A percentile compares a stretch with the other conserved stretches of the same genome.
These are phyloP conservation scores for Backusella macrospora DNA, from an alignment of 192 early-diverging fungal genomes.

Conservation along the genomic window DNA sequence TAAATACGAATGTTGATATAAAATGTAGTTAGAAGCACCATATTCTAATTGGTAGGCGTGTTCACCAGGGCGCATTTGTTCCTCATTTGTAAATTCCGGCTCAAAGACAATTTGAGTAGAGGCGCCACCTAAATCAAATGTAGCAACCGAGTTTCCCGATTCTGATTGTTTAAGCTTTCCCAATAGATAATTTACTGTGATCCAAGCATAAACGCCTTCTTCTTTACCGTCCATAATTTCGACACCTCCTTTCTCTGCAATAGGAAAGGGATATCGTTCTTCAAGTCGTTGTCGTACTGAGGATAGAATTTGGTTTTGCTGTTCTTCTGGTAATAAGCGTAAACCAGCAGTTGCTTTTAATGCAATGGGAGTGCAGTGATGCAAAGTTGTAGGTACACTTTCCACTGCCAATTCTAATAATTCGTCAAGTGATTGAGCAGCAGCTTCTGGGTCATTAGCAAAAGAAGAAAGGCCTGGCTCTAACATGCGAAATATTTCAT, in stretches of 20 bases:
- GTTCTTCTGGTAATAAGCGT: constrained; percentile 70
- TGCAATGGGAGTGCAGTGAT: constrained; percentile 84
- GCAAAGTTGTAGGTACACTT: constrained; percentile 60
- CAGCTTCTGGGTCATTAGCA: constrained; percentile 67
- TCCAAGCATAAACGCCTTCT: constrained; percentile 99
- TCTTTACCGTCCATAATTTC: constrained; percentile 95
- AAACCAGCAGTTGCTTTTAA: constrained; percentile 97
- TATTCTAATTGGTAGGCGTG: constrained; percentile 75
- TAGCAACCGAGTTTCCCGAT: constrained; percentile 72
- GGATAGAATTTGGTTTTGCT: constrained; percentile 75
- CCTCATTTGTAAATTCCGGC: constrained; percentile 57
- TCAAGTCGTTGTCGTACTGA: constrained; percentile 70
- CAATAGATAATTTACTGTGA: constrained; percentile 94
- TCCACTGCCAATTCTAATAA: constrained; percentile 78
- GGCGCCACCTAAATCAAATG: constrained; percentile 96
- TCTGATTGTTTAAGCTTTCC: constrained; percentile 47
- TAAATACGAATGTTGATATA: constrained; percentile 97
- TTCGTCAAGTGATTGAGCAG: constrained; percentile 79
- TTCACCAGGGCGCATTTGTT: constrained; percentile 60
- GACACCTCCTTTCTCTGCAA: constrained; percentile 72
- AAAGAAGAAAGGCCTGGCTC: constrained; percentile 86
- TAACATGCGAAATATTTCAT: constrained; percentile 85
- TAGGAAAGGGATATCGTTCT: constrained; percentile 80
- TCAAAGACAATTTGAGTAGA: constrained; percentile 99
- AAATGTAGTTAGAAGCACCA: constrained; percentile 69